A percentile compares a stretch with the other conserved stretches of the same genome.
Evolutionary conservation across 225 moss, liverwort and hornwort species (phyloP).

Genomic region (Ulota crispa): DNA sequence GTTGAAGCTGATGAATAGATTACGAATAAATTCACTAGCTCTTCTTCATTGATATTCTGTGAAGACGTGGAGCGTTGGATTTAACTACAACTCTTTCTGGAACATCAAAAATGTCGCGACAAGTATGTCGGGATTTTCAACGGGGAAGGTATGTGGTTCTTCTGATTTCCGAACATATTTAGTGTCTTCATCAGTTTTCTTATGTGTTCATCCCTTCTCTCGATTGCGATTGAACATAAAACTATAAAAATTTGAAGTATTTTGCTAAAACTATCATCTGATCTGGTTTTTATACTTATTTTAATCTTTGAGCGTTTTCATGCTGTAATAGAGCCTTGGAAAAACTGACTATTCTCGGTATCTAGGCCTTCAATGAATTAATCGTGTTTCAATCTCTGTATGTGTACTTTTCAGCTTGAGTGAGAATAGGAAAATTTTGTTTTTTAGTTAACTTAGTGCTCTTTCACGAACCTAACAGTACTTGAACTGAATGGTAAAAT

Average conservation of each 20-base stretch:
- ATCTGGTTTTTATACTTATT: not conserved
- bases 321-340: too few species aligned
- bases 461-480: not conserved
- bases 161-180: not conserved
- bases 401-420: not conserved
- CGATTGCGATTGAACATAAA: too few species aligned
- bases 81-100: not conserved
- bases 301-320: not conserved
- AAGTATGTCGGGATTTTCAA: constrained; percentile 93
- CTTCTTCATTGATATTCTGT: not conserved
- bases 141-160: constrained; percentile 69
- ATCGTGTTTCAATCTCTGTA: not conserved
- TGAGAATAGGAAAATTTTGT: not conserved
- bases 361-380: not conserved
- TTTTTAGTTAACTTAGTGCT: not conserved
- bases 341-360: not conserved
- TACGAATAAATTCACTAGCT: not conserved
- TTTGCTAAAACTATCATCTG: too few species aligned
- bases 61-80: constrained; percentile 4
- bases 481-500: not conserved
- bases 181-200: not conserved
- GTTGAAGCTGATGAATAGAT: not conserved
- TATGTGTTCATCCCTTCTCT: not conserved
- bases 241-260: too few species aligned
- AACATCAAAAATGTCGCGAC: constrained; percentile 59